Base-by-base conservation (phyloP, 225 moss, liverwort and hornwort species). In the Pseudisothecium myosuroides region DNA sequence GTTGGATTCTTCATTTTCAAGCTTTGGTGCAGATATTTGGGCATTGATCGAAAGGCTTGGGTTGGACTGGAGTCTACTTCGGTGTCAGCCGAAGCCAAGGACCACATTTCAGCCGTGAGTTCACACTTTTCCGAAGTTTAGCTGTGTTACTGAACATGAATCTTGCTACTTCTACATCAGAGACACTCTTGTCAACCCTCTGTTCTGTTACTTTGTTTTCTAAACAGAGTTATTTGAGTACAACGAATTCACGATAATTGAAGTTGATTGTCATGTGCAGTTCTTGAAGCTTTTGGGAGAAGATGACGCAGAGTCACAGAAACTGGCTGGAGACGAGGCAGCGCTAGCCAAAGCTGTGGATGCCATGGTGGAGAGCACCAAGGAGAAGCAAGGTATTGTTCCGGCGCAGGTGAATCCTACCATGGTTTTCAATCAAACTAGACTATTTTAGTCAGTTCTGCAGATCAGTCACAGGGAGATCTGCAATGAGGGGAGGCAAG, bases 21-120 rank as follows among this genome's bases (percentile, higher is more conserved):
- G 79, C 29, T 68, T 88, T 32, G 86, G 65, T 79, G 91, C 94
- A 98, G 97, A 92, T 97, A 96, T 88, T 91, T 99, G 90, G 86
- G 91, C 72, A 96, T 99, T 84, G 97, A 99, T 86, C 84, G 82
- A 21, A 95, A 94, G 67, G 96, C 98, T 69, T 99, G 98, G 98
- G 91, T 95, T 65, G 98, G 97, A 50, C 93, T 99, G 73, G 98
- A 96, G 85, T 91, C 90, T 43, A 99, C 97, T 37, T 95, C 97
- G 78, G 76, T 94, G 76, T 95, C 95, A 66, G 54, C 89, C n/a
- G 96, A 96, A 88, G 94, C 97, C 43, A 95, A 94, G 65, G 91
- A 96, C 88, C 98, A 99, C 84, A 91, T 99, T 83, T 93, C 95
- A 93, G 96, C 96, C 86, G 98, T 98, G 60, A 89, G 23, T 52